phyloP scores from a whole-genome alignment of 805 yeast genomes.

The Zygotorulaspora danielsina region DNA sequence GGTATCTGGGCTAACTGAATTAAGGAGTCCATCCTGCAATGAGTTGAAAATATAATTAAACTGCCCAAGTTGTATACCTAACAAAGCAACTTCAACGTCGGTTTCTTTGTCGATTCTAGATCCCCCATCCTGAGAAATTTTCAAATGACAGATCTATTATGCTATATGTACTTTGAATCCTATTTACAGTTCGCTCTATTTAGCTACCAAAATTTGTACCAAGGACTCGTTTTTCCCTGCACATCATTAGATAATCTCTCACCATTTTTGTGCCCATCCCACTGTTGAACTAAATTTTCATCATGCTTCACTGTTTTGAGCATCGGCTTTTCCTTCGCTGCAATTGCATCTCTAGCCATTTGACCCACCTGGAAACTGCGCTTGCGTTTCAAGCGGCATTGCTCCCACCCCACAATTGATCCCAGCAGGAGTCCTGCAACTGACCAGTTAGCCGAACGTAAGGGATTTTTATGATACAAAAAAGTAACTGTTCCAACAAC shows the following conservation, averaged over 20 bases:
- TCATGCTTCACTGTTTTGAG: constrained; percentile 25
- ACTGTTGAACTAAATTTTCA: constrained; percentile 21
- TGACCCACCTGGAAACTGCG: constrained; percentile 63
- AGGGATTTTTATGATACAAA: constrained; percentile 57
- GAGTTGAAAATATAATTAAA: too few species aligned
- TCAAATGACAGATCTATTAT: too few species aligned
- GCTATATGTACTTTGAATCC: not conserved
- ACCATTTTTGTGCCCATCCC: constrained; percentile 21
- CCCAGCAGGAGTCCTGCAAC: constrained; percentile 77
- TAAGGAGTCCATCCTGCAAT: too few species aligned
- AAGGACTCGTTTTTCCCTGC: constrained; percentile 11
- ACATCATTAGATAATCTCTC: constrained; percentile 9
- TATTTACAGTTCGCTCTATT: not conserved
- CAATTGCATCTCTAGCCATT: constrained; percentile 54
- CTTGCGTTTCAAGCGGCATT: constrained; percentile 70
- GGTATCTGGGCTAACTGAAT: too few species aligned
- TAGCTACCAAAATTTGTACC: constrained; percentile 35
- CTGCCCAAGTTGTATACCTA: too few species aligned
- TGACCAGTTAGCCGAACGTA: constrained; percentile 74
- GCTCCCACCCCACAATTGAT: constrained; percentile 86
- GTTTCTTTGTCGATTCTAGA: too few species aligned
- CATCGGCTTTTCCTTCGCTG: constrained; percentile 39
- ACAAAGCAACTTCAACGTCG: too few species aligned
- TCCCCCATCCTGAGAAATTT: too few species aligned
- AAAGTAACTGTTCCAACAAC: constrained; percentile 66